Percentiles rank a stretch among this genome's conserved stretches.
These are phyloP conservation scores for Bassia scoparia DNA, from an alignment of 148 eudicot genomes.

Conservation along the genomic window DNA sequence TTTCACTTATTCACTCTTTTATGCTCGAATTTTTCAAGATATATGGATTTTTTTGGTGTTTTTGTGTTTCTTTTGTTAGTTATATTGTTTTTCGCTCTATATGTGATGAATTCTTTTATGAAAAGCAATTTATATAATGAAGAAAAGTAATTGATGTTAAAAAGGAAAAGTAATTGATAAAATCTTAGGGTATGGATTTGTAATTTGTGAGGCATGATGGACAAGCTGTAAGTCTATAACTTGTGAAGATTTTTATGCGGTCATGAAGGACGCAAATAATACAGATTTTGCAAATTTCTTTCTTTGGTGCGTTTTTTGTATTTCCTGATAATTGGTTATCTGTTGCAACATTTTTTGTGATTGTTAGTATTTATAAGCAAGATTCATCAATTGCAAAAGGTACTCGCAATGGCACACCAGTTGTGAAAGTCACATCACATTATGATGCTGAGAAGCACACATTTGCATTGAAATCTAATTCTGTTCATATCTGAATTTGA, in stretches of 20 bases:
- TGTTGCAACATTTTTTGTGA: background rate
- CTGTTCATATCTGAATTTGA: no score
- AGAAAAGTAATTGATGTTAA: no score
- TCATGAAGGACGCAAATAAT: constrained; percentile 93
- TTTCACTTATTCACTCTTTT: no score
- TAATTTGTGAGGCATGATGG: constrained; percentile 96
- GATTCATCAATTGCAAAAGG: constrained; percentile 39
- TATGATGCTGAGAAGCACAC: constrained; percentile 71
- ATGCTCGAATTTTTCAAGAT: no score
- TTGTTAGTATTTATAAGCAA: constrained; percentile 14
- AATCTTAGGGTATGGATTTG: constrained; percentile 82
- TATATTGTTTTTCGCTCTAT: no score
- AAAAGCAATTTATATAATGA: no score
- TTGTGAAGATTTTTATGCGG: constrained; percentile 93
- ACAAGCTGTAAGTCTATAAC: constrained; percentile 99
- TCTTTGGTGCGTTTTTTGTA: constrained; percentile 48
- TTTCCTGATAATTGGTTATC: background rate
- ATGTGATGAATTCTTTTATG: no score
- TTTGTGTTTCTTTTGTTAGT: no score
- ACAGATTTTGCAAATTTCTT: constrained; percentile 93
- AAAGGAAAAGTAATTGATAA: no score
- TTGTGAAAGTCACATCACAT: constrained; percentile 64
- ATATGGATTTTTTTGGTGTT: no score
- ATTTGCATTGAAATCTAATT: constrained; percentile 62
- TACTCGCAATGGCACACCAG: constrained; percentile 96